phyloP scores from a whole-genome alignment of 2,329 filamentous ascomycete species.

The Pseudogymnoascus sp. region DNA sequence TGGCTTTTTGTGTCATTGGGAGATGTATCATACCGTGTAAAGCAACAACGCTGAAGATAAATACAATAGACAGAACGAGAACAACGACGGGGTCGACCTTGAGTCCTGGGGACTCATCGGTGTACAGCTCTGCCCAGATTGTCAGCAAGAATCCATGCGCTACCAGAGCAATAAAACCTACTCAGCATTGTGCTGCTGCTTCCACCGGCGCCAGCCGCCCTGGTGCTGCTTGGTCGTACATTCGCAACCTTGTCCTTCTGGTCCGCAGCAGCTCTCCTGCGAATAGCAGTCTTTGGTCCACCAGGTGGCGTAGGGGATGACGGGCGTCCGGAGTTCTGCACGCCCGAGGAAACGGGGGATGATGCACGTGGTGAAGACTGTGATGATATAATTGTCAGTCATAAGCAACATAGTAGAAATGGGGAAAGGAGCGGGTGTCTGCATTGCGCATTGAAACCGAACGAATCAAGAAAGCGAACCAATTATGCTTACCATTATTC shows the following conservation, averaged over 20 bases:
- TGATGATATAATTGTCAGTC: background rate
- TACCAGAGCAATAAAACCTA: slow-evolving; percentile 39
- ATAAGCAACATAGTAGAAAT: background rate
- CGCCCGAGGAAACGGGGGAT: slow-evolving; percentile 46
- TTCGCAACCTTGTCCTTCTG: slow-evolving; percentile 97
- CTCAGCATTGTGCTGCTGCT: slow-evolving; percentile 98
- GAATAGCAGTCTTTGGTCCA: slow-evolving; percentile 89
- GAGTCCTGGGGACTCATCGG: slow-evolving; percentile 91
- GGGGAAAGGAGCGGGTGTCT: background rate
- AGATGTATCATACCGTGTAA: slow-evolving; percentile 69
- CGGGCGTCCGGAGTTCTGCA: slow-evolving; percentile 62
- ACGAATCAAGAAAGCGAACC: background rate
- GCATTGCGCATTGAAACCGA: background rate
- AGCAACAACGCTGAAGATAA: slow-evolving; percentile 97
- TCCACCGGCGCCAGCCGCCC: slow-evolving; percentile 86
- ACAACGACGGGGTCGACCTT: slow-evolving; percentile 98
- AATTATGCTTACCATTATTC: slow-evolving; percentile 6
- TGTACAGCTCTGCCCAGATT: slow-evolving; percentile 66
- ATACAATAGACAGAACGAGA: slow-evolving; percentile 88
- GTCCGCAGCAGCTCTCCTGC: slow-evolving; percentile 89
- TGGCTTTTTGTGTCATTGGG: background rate
- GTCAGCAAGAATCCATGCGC: slow-evolving; percentile 8
- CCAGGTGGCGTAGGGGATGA: slow-evolving; percentile 85
- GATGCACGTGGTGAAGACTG: slow-evolving; percentile 35
- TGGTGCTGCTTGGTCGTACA: slow-evolving; percentile 82